Evolutionary conservation across 2,329 filamentous ascomycete genomes (phyloP), one percentile per base, ranked within the genome.

Genomic region (Huntiella bhutanensis): DNA sequence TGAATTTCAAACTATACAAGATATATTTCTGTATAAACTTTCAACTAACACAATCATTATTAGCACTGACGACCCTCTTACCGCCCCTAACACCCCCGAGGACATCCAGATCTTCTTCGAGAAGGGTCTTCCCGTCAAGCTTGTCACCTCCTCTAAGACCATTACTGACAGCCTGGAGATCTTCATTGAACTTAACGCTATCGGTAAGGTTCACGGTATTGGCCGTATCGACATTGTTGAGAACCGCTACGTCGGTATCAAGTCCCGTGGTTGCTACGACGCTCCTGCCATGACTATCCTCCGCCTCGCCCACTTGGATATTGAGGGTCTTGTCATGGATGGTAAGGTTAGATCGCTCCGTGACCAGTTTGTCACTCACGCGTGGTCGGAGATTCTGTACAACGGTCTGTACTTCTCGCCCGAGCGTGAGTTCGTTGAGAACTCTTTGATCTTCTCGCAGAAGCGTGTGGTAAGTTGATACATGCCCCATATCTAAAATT

Each of bases 31-130:
- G 34, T 36, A 12, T 13, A 12, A 7, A 10, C 8, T 10, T 28
- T 7, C 3, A 28, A 6, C 39, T 45, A 35, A 33, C 33, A 11
- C 33, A 17, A 48, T 38, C 42, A 46, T 32, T 57, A 54, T 54
- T 40, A 48, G 44, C 53, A 71, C 69, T 46, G 58, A 63, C 49
- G 73, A 77, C 53, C 77, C 77, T n/a, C 61, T 69, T 48, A 67
- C 71, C 50, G 77, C 77, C 1, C 77, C 79, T 41, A 68, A 81
- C 54, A 61, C 69, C 55, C 75, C 78, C 10, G 68, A 71, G 53
- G 70, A 80, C 58, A 73, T 82, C 62, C 73, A 72, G 37, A 57
- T 83, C 46, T 63, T 69, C 59, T 83, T 83, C 58, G 66, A 75
- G 54, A 73, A 80, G 64, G 79, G 79, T 57, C 61, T 82, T 22